Conservation (phyloP, 2,329 filamentous ascomycete genomes). For the Epichloe brachyelytri region DNA sequence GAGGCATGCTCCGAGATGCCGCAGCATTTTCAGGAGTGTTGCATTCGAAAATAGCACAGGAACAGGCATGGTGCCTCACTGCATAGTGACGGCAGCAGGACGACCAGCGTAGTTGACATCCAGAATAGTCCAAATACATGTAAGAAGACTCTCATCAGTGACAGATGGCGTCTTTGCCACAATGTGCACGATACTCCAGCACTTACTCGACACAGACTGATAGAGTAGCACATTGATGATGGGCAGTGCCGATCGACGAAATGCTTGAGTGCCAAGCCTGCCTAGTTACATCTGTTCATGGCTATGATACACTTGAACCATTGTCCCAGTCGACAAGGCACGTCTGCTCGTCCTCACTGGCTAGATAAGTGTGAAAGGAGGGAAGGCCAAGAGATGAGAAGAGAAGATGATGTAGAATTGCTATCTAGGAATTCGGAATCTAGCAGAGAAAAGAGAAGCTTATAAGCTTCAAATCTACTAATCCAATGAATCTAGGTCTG, state of each 20-base stretch:
- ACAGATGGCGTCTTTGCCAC: not conserved
- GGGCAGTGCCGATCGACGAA: not conserved
- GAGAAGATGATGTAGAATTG: no score
- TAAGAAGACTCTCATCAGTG: not conserved
- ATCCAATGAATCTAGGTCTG: no score
- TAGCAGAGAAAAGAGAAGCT: no score
- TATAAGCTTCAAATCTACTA: no score
- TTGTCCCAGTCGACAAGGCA: not conserved
- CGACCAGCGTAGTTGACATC: not conserved
- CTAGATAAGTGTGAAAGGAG: no score
- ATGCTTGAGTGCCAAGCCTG: not conserved
- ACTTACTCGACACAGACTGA: not conserved
- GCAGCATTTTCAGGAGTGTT: not conserved
- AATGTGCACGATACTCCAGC: not conserved
- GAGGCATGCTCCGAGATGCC: not conserved
- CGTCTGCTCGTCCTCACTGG: not conserved
- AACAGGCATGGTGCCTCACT: not conserved
- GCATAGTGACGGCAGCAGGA: not conserved
- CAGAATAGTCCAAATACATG: not conserved
- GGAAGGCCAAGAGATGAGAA: no score
- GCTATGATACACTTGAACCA: not conserved
- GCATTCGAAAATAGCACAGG: not conserved
- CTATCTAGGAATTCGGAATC: no score
- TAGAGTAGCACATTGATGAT: not conserved
- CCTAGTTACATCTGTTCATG: not conserved